Conservation (phyloP, 371 early-diverging fungal genomes). For the Mortierella sp. region DNA sequence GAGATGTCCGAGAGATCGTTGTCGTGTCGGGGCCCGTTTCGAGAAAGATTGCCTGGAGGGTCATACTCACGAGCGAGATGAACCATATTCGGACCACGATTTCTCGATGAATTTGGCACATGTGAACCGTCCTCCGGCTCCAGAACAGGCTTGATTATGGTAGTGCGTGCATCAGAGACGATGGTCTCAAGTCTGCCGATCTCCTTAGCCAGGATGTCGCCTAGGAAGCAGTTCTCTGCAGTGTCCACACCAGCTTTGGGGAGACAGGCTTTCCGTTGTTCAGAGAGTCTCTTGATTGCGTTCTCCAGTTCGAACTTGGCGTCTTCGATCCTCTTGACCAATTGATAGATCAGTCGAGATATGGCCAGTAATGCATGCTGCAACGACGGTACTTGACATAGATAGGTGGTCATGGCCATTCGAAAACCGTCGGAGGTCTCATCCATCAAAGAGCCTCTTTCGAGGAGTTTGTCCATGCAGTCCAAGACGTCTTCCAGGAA, state of each 20-base stretch:
- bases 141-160: too few relatives aligned
- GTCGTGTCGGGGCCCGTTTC: conserved; percentile 54
- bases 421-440: neutral
- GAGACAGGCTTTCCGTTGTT: neutral
- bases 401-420: neutral
- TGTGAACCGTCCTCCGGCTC: too few relatives aligned
- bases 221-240: conserved; percentile 5
- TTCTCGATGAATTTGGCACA: neutral
- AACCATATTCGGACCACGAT: conserved; percentile 13
- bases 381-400: conserved; percentile 10
- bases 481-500: conserved; percentile 23
- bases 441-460: conserved; percentile 3
- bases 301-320: conserved; percentile 4
- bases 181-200: conserved; percentile 14
- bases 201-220: conserved; percentile 10
- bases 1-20: conserved; percentile 55
- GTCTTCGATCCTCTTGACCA: conserved; percentile 16
- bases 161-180: neutral
- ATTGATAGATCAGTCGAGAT: conserved; percentile 29
- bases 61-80: conserved; percentile 14
- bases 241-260: neutral
- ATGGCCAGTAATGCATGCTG: conserved; percentile 29
- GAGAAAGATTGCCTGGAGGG: conserved; percentile 45
- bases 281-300: neutral
- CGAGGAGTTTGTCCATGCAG: conserved; percentile 8